A percentile compares a stretch with the other conserved stretches of the same genome.
Evolutionary conservation across 805 yeast genomes (phyloP).

Genomic region (Candida schatavii): DNA sequence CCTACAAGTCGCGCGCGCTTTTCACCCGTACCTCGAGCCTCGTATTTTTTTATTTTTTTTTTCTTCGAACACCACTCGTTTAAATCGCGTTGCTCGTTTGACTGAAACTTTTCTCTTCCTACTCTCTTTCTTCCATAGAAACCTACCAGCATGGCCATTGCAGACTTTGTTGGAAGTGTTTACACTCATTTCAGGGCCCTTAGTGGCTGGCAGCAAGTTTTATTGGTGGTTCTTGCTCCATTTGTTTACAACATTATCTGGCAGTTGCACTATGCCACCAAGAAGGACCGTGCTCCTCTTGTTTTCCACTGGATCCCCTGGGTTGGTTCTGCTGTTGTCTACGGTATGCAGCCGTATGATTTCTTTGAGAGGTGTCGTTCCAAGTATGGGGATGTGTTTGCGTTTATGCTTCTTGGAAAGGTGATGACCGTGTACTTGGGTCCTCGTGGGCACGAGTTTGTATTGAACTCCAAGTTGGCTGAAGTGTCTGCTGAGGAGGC

Average conservation of each 20-base stretch:
- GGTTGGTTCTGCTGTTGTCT: constrained; percentile 86
- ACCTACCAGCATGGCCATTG: constrained; percentile 20
- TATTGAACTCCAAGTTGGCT: constrained; percentile 81
- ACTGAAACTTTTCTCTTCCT: not conserved
- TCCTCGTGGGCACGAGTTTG: constrained; percentile 96
- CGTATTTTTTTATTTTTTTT: not conserved
- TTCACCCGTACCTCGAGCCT: too few species aligned
- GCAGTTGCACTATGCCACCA: constrained; percentile 67
- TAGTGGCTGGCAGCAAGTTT: constrained; percentile 23
- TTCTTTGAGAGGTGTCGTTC: constrained; percentile 77
- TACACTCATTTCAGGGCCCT: constrained; percentile 22
- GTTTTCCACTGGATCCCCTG: constrained; percentile 94
- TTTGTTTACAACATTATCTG: constrained; percentile 61
- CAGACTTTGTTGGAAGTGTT: constrained; percentile 14
- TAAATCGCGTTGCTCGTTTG: not conserved
- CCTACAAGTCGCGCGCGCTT: too few species aligned
- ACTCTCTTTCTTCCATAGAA: not conserved
- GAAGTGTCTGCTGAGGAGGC: constrained; percentile 97
- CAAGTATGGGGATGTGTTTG: constrained; percentile 89
- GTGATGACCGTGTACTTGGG: constrained; percentile 95
- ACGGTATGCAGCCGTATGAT: constrained; percentile 91
- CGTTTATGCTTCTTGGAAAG: constrained; percentile 85
- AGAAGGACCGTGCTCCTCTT: constrained; percentile 82
- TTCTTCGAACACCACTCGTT: too few species aligned
- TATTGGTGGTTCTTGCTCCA: constrained; percentile 46